Evolutionary conservation across 306 rosid genomes (phyloP), one percentile per base, ranked within the genome.

Genomic region (peach (Prunus persica)): DNA sequence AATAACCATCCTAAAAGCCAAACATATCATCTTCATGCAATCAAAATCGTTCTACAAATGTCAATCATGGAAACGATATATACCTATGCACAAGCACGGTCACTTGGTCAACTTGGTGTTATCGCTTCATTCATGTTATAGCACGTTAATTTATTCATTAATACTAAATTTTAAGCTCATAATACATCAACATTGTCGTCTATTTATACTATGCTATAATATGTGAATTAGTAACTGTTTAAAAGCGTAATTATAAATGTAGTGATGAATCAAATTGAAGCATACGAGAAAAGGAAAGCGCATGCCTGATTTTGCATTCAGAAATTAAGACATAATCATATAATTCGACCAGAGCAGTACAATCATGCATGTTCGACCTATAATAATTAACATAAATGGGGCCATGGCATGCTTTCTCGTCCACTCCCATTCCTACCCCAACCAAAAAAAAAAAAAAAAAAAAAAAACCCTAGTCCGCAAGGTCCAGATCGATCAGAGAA

Each of bases 381-480:
- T 63, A 60, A 30, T 58, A 5, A 67, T 62, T 54, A 54, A 32
- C 62, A 57, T 20, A n/a, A 57, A 55, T 50, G 81, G 88, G 83
- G 63, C 81, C 84, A 69, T 76, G 43, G 9, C 43, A 7, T 38
- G 43, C 43, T 38, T 38, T 75, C 66, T 50, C 43, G 28, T 73
- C 49, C 67, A n/a, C 56, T 81, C 78, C 72, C 76, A 65, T 81
- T 84, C 69, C 69, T 78, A 32, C 1, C 38, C 64, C 0, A 0
- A n/a, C n/a, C n/a, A n/a, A n/a, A n/a, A n/a, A n/a, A n/a, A n/a
- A n/a, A n/a, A n/a, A n/a, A n/a, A n/a, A n/a, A n/a, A 5, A 32
- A 5, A 5, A 0, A 7, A 38, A 38, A 38, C 8, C 52, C 55
- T 12, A 5, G 34, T 12, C 13, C 43, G 43, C 19, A 7, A 12